Evolutionary conservation across 768 basidiomycete genomes (phyloP), one percentile per base, ranked within the genome.

Genomic region (Xanthoconium purpureum): DNA sequence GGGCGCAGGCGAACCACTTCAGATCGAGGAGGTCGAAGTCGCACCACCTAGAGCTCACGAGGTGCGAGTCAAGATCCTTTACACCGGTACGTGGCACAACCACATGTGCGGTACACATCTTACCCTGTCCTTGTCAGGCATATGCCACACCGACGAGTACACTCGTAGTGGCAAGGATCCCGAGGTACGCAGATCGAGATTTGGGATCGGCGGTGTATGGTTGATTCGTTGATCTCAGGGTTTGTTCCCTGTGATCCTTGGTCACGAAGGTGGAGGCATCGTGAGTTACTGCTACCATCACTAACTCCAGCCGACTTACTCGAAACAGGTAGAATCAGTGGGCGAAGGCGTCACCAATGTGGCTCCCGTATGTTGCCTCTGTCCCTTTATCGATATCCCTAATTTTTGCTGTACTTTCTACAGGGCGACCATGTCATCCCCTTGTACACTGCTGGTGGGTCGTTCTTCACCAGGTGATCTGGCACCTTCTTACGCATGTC

Each of bases 91-190:
- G 78, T 69, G 39, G 35, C 33, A 15, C 24, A 18, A 36, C 28
- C 24, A 48, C 12, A 35, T 48, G 24, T 47, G 54, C 46, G 38
- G 50, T 63, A 53, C 51, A 50, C 40, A 29, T 48, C 42, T 38
- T 46, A 50, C 43, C 30, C 44, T 32, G 20, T n/a, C 56, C 37
- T 45, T 39, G 30, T 38, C 56, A 90, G 89, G 89, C 58, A 89
- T 99, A 70, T 99, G 97, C 75, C 95, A 98, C 74, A 98, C 96
- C 67, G 95, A 98, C 67, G 94, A 95, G 69, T 98, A 95, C 77
- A 95, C 94, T 58, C 87, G 94, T 69, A 94, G 92, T 70, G 94
- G 95, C 54, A 89, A 89, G 73, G 96, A 99, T 71, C 86, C 94
- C 42, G 97, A 98, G 83, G 95, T 89, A 70, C 51, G 67, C 59